Base-by-base conservation (phyloP, 352 stramenopile genomes). In the Globisporangium sylvaticum region DNA sequence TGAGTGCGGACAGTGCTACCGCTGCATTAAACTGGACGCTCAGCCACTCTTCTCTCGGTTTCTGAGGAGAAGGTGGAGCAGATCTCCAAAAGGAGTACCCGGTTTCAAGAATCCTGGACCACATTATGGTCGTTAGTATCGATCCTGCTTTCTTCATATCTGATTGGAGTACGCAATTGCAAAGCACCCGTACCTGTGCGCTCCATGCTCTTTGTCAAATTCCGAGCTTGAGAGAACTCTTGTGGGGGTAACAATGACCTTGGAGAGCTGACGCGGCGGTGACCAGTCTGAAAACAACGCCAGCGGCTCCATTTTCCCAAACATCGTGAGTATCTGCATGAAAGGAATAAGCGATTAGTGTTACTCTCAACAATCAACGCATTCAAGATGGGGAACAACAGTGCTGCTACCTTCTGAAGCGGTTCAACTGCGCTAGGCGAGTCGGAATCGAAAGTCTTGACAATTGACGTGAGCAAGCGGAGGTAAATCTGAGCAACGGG, bases 221-320 rank as follows among this genome's bases (percentile, higher is more conserved):
- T 68, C 68, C 0, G 87, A 92, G 67, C 85, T 94, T 37, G 76
- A 72, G 31, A 78, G 79, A 4, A 91, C 77, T 58, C 83, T 71
- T 1, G 68, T 78, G 0, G 87, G 84, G 6, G 71, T 44, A 5
- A 87, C 54, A 37, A 79, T 66, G 3, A 68, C 67, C 15, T 67
- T 73, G 0, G 82, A 90, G 12, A 93, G 68, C 18, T 85, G 73
- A 9, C 76, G 80, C 53, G 83, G 77, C 25, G 87, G 88, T 5
- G 85, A 84, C 88, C 88, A 96, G 60, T 96, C 86, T 8, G 69
- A 46, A 70, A 95, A 96, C 10, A 96, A 75, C 44, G 73, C 62
- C 20, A 96, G 69, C 3, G 84, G 82, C 22, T 90, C 79, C 50
- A 94, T 76, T 15, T 81, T 83, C 12, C 68, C 73, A 55, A 94